Conservation (phyloP, 2,329 filamentous ascomycete species). For the Exutisphaerella laricina region DNA sequence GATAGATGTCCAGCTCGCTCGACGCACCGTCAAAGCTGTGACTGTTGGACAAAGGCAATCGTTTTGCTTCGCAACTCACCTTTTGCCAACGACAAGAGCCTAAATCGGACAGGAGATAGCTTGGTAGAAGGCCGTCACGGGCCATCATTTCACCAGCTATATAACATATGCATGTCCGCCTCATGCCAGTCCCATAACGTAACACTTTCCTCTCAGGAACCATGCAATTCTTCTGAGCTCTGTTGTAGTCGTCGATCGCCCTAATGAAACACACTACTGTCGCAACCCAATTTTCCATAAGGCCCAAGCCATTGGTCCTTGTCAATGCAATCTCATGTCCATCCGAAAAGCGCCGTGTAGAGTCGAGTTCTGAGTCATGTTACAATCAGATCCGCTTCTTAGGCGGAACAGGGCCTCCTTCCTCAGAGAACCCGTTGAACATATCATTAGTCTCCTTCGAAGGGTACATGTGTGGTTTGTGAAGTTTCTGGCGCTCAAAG, state of each 20-base stretch:
- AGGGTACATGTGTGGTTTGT: no score
- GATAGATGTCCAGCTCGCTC: no score
- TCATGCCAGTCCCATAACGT: background rate
- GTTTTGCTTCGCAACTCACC: no score
- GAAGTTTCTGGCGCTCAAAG: no score
- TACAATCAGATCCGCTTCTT: constrained; percentile 6
- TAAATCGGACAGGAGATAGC: no score
- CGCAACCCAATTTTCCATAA: constrained; percentile 8
- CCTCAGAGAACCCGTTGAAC: no score
- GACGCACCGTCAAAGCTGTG: no score
- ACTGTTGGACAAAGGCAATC: no score
- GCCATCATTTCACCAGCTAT: background rate
- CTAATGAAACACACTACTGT: constrained; percentile 4
- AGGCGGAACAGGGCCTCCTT: no score
- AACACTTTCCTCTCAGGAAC: background rate
- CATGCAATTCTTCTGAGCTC: constrained; percentile 2
- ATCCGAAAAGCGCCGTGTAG: constrained; percentile 6
- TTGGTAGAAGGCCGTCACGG: no score
- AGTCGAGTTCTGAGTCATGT: constrained; percentile 7
- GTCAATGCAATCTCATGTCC: constrained; percentile 4
- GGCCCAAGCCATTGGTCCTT: constrained; percentile 1
- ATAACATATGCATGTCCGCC: constrained; percentile 1
- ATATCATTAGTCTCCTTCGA: background rate
- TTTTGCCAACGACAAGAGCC: no score
- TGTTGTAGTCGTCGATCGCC: background rate